These are phyloP conservation scores for Plasmodium inui DNA, from an alignment of 169 alveolate species.

Conservation along the genomic window DNA sequence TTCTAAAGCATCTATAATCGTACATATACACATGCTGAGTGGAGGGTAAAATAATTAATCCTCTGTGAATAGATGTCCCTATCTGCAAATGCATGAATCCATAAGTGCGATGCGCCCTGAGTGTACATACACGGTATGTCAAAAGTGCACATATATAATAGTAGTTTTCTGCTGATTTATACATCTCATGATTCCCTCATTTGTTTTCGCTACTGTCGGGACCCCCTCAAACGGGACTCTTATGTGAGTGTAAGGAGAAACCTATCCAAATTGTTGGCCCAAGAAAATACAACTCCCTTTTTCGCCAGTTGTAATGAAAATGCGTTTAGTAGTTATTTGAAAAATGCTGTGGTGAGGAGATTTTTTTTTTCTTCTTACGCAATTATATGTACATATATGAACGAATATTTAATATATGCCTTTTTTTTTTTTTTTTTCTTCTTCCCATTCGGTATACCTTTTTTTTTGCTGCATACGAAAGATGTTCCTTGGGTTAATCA, in stretches of 20 bases:
- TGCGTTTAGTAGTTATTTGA: not conserved
- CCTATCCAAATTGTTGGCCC: not conserved
- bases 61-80: not conserved
- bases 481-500: not conserved
- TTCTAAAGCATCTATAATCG: not conserved
- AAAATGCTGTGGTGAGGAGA: not conserved
- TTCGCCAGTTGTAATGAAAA: not conserved
- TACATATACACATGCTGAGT: not conserved
- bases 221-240: not conserved
- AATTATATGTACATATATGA: not conserved
- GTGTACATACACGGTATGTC: not conserved
- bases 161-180: not conserved
- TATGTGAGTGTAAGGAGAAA: not conserved
- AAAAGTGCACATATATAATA: not conserved
- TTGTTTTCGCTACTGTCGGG: not conserved
- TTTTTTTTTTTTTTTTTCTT: not conserved
- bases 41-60: not conserved
- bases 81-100: not conserved
- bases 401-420: not conserved
- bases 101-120: not conserved
- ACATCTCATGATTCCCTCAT: not conserved
- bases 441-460: not conserved
- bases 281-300: not conserved
- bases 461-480: not conserved
- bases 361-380: not conserved